A percentile compares a stretch with the other conserved stretches of the same genome.
These are phyloP conservation scores for Fraxinus floribunda DNA, from an alignment of 305 asterid species.

Conservation along the genomic window DNA sequence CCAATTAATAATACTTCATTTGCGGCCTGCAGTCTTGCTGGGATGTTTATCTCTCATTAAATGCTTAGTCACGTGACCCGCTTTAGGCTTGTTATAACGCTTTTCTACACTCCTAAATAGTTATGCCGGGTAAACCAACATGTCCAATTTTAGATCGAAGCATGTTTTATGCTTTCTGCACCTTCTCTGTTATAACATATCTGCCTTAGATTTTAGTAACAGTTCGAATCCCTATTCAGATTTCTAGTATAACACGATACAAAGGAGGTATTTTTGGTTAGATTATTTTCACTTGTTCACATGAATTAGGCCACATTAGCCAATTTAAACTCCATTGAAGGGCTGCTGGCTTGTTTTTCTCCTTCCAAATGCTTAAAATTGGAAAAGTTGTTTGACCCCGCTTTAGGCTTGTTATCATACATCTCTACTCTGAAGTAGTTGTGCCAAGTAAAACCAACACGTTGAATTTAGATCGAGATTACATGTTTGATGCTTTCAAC, in stretches of 20 bases:
- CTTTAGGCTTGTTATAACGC: neutral
- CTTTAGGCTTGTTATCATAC: neutral
- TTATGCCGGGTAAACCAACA: neutral
- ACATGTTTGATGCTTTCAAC: constrained; percentile 9
- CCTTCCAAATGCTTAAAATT: neutral
- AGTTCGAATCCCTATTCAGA: neutral
- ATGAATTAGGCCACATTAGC: neutral
- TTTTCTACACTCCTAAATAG: constrained; percentile 3
- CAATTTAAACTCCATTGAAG: neutral
- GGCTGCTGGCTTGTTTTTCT: neutral
- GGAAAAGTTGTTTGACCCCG: neutral
- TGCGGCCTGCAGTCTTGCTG: neutral
- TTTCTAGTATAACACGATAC: neutral
- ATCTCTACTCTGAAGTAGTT: neutral
- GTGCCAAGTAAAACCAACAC: neutral
- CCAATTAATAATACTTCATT: neutral
- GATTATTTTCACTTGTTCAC: neutral
- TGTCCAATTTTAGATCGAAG: neutral
- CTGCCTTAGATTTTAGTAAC: neutral
- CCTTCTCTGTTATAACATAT: constrained; percentile 4
- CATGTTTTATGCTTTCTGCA: constrained; percentile 3
- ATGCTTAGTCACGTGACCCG: neutral
- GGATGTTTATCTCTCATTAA: neutral
- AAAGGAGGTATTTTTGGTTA: neutral
- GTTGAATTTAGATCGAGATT: neutral